Evolutionary conservation across 2,329 filamentous ascomycete genomes (phyloP).

Genomic region (Xylariaceae sp.): DNA sequence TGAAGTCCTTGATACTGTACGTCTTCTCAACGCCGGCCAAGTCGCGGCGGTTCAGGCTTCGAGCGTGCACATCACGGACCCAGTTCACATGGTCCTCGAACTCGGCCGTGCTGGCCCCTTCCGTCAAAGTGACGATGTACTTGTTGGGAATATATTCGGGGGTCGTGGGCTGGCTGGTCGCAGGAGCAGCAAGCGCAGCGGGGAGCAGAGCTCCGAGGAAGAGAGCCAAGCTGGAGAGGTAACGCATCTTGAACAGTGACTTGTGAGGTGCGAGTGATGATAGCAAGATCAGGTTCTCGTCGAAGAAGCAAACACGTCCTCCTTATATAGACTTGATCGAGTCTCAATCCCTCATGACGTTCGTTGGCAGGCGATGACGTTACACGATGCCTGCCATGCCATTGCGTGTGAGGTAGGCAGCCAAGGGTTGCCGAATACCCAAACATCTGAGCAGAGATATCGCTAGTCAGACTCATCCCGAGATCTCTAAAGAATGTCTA

Average conservation of each 20-base stretch:
- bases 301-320: not conserved
- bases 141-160: conserved; percentile 30
- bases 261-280: conserved; percentile 12
- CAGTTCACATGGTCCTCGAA: conserved; percentile 34
- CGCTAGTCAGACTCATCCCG: not conserved
- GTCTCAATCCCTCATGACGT: not conserved
- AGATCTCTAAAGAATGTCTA: conserved; percentile 2
- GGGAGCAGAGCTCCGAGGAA: conserved; percentile 31
- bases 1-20: conserved; percentile 39
- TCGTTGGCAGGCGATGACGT: conserved; percentile 10
- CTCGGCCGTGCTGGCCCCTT: conserved; percentile 28
- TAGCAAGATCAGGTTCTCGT: not conserved
- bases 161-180: conserved; percentile 17
- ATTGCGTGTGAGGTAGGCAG: conserved; percentile 9
- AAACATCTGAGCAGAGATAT: conserved; percentile 15
- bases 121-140: conserved; percentile 31
- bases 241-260: conserved; percentile 23
- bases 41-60: conserved; percentile 34
- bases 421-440: conserved; percentile 21
- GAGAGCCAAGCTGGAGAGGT: conserved; percentile 28
- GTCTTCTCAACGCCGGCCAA: conserved; percentile 37
- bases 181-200: conserved; percentile 26
- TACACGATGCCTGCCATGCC: conserved; percentile 15
- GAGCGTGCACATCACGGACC: conserved; percentile 34
- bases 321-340: conserved; percentile 12